Evolutionary conservation across 306 rosid genomes (phyloP).

Genomic region (Senna tora): DNA sequence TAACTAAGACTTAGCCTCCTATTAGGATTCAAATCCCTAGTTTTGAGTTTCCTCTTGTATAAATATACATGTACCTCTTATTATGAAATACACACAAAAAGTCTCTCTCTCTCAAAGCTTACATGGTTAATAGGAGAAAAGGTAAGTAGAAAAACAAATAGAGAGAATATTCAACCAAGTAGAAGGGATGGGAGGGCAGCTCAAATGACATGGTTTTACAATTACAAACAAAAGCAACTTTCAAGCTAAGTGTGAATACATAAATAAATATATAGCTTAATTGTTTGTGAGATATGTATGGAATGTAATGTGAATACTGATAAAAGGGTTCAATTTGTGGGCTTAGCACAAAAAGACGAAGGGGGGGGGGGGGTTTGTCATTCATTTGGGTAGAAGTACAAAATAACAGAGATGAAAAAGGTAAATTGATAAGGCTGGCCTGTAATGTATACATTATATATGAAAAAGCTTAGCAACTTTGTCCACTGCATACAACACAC

Average conservation of each 20-base stretch:
- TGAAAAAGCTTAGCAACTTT: constrained; percentile 41
- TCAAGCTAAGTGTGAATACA: not conserved
- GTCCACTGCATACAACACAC: not conserved
- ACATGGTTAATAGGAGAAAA: constrained; percentile 2
- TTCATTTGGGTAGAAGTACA: constrained; percentile 54
- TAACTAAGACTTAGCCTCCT: no score
- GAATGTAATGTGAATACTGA: no score
- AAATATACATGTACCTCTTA: no score
- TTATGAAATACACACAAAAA: no score
- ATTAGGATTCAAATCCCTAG: no score
- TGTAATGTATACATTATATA: not conserved
- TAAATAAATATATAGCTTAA: not conserved
- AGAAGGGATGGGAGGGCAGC: constrained; percentile 40
- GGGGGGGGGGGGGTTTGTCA: constrained; percentile 51
- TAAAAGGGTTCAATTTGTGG: no score
- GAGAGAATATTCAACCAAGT: constrained; percentile 39
- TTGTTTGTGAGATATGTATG: no score
- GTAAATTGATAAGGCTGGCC: constrained; percentile 35
- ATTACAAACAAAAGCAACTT: constrained; percentile 10
- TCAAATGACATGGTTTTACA: constrained; percentile 40
- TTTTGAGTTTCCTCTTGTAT: no score
- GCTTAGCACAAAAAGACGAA: constrained; percentile 25
- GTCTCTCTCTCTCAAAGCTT: no score
- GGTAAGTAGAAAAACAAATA: constrained; percentile 16
- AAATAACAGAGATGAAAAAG: not conserved